Conservation (phyloP, 1,284 basidiomycete genomes). For the Ustilago xerochloae region DNA sequence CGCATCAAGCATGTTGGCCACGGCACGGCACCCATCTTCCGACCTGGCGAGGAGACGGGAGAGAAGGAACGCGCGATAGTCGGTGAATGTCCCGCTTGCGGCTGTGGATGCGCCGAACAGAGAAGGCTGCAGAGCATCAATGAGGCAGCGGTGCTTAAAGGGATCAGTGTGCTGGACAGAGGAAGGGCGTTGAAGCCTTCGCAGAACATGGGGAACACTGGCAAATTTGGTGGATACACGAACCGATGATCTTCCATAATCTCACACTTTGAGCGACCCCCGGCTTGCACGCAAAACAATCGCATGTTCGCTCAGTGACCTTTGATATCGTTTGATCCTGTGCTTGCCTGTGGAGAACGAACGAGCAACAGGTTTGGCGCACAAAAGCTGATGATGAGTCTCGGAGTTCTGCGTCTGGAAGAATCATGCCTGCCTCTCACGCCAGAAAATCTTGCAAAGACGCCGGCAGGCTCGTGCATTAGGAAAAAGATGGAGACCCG, state of each 20-base stretch:
- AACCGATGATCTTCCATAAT: slow-evolving; percentile 29
- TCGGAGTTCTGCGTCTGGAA: too few relatives aligned
- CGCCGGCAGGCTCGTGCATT: slow-evolving; percentile 1
- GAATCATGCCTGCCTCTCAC: not conserved
- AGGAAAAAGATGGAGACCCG: too few relatives aligned
- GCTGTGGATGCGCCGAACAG: slow-evolving; percentile 55
- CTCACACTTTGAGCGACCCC: too few relatives aligned
- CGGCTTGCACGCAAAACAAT: too few relatives aligned
- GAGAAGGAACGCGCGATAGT: slow-evolving; percentile 7
- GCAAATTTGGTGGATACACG: slow-evolving; percentile 54
- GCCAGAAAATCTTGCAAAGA: not conserved
- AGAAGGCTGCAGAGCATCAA: slow-evolving; percentile 53
- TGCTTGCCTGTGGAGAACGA: too few relatives aligned
- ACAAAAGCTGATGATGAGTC: too few relatives aligned
- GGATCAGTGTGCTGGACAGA: slow-evolving; percentile 51
- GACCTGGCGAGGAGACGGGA: not conserved
- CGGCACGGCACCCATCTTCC: slow-evolving; percentile 27
- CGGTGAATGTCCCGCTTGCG: slow-evolving; percentile 38
- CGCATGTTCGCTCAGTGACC: too few relatives aligned
- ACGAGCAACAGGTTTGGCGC: too few relatives aligned
- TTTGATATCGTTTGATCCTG: too few relatives aligned
- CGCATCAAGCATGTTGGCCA: slow-evolving; percentile 38
- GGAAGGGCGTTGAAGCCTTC: slow-evolving; percentile 52
- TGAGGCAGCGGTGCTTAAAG: slow-evolving; percentile 55
- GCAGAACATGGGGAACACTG: slow-evolving; percentile 38